Conservation (phyloP, 352 stramenopile genomes). For the Phytopythium aichiense region DNA sequence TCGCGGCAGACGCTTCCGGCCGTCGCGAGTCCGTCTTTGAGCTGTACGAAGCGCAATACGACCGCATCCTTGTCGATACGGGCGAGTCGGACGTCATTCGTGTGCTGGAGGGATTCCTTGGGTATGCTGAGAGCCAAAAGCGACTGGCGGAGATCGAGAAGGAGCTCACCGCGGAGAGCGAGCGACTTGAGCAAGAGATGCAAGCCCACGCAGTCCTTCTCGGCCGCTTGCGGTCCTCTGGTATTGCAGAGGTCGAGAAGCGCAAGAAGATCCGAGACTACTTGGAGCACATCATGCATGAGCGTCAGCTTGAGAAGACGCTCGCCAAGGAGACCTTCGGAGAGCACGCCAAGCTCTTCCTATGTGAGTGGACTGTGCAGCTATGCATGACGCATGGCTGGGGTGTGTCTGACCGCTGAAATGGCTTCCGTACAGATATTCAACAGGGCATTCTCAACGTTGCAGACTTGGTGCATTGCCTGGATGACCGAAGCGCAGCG, state of each 20-base stretch:
- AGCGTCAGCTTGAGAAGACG: conserved; percentile 30
- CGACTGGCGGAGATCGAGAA: conserved; percentile 47
- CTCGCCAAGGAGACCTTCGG: conserved; percentile 36
- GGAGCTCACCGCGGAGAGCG: conserved; percentile 26
- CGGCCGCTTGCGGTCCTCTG: conserved; percentile 37
- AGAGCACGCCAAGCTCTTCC: conserved; percentile 45
- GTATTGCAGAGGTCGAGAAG: conserved; percentile 43
- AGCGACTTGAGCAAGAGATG: conserved; percentile 24
- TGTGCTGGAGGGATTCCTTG: conserved; percentile 46
- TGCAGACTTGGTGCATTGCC: conserved; percentile 46
- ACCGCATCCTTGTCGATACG: conserved; percentile 41
- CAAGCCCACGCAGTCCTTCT: conserved; percentile 24
- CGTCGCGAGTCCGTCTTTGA: conserved; percentile 51
- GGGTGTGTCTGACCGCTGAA: background rate
- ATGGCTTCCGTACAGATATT: conserved; percentile 18
- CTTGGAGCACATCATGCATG: conserved; percentile 37
- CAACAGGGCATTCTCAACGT: conserved; percentile 59
- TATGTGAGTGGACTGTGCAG: conserved; percentile 23
- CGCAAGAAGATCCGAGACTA: conserved; percentile 53
- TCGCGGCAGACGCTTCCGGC: conserved; percentile 16
- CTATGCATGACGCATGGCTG: background rate
- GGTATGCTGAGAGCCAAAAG: conserved; percentile 25
- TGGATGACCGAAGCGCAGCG: conserved; percentile 25
- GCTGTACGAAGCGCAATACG: conserved; percentile 59
- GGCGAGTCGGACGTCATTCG: conserved; percentile 43